Evolutionary conservation across 2,329 filamentous ascomycete genomes (phyloP), one percentile per base, ranked within the genome.

Genomic region (Xylaria sp.): DNA sequence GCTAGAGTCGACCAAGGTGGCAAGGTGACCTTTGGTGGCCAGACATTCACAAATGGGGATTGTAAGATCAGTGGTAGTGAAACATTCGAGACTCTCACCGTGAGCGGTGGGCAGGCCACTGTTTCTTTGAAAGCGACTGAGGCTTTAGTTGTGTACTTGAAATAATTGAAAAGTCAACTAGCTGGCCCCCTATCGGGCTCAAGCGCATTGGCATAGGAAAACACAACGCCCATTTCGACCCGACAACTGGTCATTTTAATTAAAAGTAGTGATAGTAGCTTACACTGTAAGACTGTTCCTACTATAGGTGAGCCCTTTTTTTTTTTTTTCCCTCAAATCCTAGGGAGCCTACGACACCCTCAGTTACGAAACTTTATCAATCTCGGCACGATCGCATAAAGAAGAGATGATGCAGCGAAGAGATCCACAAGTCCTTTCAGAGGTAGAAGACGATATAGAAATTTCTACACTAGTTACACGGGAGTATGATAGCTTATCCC

Each of bases 91-190:
- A 78, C 70, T 7, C 68, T 75, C 4, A 55, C 62, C 7, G 80
- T 83, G 5, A 75, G 70, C 15, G 75, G 74, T n/a, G 82, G 82
- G 0, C 73, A 78, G 51, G 82, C 78, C 1, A 83, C 79, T 0
- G 82, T 85, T 62, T 78, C 76, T 0, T 65, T 87, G 25, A 76
- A 75, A 23, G 85, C 84, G 6, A 82, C 82, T 7, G 85, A 87
- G 74, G 85, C 84, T 5, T 73, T 86, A 64, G 66, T 87, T 57
- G 79, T 86, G 28, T 84, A 85, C 75, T 68, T 87, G 59, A 72
- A 83, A 70, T 72, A 49, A 70, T 58, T 12, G 2, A 23, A 20
- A 10, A 9, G 7, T 9, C 20, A 20, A 18, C 18, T 5, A 5
- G 18, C 41, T 18, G 18, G 41, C 41, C n/a, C 28, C 28, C 28